These are phyloP conservation scores for Annulohypoxylon stygium DNA, from an alignment of 495 filamentous ascomycete genomes.

Conservation along the genomic window DNA sequence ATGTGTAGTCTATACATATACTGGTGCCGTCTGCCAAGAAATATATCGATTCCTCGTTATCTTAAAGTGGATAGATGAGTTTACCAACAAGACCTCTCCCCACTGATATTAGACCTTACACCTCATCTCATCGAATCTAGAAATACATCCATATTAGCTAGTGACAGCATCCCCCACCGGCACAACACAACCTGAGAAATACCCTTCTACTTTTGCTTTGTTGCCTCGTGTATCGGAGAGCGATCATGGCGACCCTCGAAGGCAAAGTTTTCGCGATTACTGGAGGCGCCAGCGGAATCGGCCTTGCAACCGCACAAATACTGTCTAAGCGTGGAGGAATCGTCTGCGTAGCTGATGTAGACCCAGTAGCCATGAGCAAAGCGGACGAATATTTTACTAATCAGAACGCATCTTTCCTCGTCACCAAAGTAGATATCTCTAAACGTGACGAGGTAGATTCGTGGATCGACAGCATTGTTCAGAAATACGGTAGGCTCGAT, in stretches of 20 bases:
- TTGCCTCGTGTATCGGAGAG: not conserved
- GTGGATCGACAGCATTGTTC: constrained; percentile 53
- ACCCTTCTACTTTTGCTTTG: not conserved
- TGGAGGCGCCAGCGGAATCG: constrained; percentile 68
- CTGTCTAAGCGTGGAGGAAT: constrained; percentile 62
- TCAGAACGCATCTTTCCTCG: constrained; percentile 45
- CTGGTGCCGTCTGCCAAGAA: not conserved
- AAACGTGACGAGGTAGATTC: constrained; percentile 52
- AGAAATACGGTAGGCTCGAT: constrained; percentile 59
- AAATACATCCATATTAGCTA: not conserved
- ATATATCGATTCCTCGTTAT: not conserved
- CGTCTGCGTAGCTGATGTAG: constrained; percentile 67
- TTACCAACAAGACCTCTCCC: not conserved
- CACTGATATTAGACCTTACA: not conserved
- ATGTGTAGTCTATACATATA: too few relatives aligned
- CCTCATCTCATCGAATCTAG: not conserved
- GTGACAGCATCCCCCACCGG: constrained; percentile 26
- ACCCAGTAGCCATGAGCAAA: constrained; percentile 53
- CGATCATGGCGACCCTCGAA: constrained; percentile 42
- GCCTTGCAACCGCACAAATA: constrained; percentile 67
- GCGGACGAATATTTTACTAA: constrained; percentile 48
- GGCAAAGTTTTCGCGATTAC: constrained; percentile 68
- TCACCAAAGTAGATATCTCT: constrained; percentile 52
- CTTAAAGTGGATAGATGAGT: not conserved
- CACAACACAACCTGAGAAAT: not conserved